Percentiles rank a stretch among this genome's conserved stretches.
These are phyloP conservation scores for Cucumis cinereus DNA, from an alignment of 306 rosid genomes.

Conservation along the genomic window DNA sequence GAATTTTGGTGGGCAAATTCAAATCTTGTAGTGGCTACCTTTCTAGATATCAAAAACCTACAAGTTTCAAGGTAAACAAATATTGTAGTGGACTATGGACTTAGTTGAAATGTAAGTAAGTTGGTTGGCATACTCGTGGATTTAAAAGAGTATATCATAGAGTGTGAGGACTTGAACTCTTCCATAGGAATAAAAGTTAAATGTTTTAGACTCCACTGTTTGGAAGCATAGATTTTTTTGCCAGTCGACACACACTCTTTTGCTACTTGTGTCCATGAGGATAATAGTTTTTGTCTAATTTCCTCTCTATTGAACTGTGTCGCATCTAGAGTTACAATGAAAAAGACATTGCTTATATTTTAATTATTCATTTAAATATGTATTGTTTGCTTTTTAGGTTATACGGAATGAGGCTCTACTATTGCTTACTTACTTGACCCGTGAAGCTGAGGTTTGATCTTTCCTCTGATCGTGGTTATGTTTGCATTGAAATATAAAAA, in stretches of 20 bases:
- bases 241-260: background rate
- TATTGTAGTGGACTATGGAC: background rate
- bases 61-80: background rate
- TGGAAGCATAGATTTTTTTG: background rate
- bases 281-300: background rate
- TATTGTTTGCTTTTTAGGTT: constrained; percentile 39
- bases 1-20: background rate
- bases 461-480: background rate
- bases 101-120: background rate
- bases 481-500: background rate
- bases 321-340: background rate
- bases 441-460: constrained; percentile 82
- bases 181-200: background rate
- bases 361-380: background rate
- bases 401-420: constrained; percentile 87
- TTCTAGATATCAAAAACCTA: background rate
- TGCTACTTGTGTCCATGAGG: background rate
- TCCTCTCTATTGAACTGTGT: background rate
- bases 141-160: background rate
- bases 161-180: background rate
- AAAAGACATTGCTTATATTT: background rate
- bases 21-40: background rate
- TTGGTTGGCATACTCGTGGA: background rate
- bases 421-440: constrained; percentile 80
- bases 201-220: background rate